Conservation (phyloP, 106 monocot species). For the Dioscorea dumetorum region DNA sequence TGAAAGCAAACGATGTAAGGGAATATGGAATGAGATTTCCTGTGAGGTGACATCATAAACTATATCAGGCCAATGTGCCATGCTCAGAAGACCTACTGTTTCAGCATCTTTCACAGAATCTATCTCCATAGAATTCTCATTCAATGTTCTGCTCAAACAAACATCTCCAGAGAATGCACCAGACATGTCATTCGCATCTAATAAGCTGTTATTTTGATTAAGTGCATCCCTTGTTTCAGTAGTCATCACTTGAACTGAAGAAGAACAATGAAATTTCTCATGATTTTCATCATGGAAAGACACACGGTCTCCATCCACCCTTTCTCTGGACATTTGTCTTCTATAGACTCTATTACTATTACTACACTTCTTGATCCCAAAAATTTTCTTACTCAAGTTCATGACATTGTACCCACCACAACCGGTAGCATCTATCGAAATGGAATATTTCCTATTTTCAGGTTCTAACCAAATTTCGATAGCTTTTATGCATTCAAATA, state of each 20-base stretch:
- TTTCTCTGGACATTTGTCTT: constrained; percentile 1
- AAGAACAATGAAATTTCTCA: background rate
- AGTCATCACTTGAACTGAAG: constrained; percentile 3
- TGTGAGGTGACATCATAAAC: constrained; percentile 73
- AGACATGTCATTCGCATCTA: too few species aligned
- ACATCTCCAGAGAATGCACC: background rate
- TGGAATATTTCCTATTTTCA: constrained; percentile 8
- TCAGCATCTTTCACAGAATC: constrained; percentile 24
- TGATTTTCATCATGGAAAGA: background rate
- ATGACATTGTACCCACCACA: constrained; percentile 12
- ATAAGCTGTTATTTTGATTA: background rate
- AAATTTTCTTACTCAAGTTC: constrained; percentile 33
- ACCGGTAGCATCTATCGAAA: constrained; percentile 7
- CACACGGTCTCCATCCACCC: constrained; percentile 4
- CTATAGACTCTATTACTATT: constrained; percentile 9
- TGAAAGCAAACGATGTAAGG: constrained; percentile 88
- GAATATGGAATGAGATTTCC: constrained; percentile 91
- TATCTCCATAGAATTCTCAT: constrained; percentile 24
- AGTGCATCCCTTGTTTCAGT: background rate
- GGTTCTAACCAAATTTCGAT: constrained; percentile 65
- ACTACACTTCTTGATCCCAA: constrained; percentile 15
- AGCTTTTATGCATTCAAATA: constrained; percentile 52
- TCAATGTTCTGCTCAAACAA: constrained; percentile 1
- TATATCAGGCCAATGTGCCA: constrained; percentile 56
- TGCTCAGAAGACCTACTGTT: constrained; percentile 32